These are phyloP conservation scores for Herpetomonas tarakana DNA, from an alignment of 208 protist species.

Conservation along the genomic window DNA sequence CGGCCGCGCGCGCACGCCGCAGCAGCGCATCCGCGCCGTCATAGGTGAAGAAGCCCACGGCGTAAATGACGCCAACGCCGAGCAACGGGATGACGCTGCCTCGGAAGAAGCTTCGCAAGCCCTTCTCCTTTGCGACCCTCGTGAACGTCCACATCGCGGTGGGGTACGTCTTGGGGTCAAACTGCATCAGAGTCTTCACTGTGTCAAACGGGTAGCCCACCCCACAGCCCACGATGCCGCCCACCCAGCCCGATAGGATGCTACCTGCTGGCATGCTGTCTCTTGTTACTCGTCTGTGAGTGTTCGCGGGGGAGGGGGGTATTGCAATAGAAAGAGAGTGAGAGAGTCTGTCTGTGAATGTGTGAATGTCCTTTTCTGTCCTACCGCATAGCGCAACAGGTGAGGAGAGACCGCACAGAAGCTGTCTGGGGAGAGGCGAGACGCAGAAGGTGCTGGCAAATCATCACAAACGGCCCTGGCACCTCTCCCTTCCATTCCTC, in stretches of 20 bases:
- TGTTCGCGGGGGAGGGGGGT: background rate
- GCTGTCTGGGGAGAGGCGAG: no score
- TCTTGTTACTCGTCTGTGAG: background rate
- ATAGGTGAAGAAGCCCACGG: conserved; percentile 45
- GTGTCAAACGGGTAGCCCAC: conserved; percentile 55
- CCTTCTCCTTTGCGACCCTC: conserved; percentile 15
- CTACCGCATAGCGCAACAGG: no score
- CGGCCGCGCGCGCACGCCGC: conserved; percentile 1
- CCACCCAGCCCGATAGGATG: conserved; percentile 35
- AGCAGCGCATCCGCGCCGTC: conserved; percentile 24
- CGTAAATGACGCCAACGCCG: conserved; percentile 28
- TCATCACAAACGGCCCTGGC: no score
- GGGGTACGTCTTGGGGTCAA: conserved; percentile 11
- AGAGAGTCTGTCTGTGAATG: conserved; percentile 2
- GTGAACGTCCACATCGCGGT: conserved; percentile 10
- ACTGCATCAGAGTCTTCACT: conserved; percentile 51
- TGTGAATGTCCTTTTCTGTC: no score
- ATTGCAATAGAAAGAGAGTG: background rate
- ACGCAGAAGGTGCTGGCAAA: no score
- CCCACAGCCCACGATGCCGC: conserved; percentile 25
- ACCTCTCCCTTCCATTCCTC: no score
- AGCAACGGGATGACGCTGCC: conserved; percentile 29
- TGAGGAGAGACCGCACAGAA: background rate
- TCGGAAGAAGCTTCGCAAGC: conserved; percentile 34
- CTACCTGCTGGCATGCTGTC: conserved; percentile 4